These are phyloP conservation scores for Didymosphaeria variabile DNA, from an alignment of 2,329 filamentous ascomycete genomes.

Conservation along the genomic window DNA sequence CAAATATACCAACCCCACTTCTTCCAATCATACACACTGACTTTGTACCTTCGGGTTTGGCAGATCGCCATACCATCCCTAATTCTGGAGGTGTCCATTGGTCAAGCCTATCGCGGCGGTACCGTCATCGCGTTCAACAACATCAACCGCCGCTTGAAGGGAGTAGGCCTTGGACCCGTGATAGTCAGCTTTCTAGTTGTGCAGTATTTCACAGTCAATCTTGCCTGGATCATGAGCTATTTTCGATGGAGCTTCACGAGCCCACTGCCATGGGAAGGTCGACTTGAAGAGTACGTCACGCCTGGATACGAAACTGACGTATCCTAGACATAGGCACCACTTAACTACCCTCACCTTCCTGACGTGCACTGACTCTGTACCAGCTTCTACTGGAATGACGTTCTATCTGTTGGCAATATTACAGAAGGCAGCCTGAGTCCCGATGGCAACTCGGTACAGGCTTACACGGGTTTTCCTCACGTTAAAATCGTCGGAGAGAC, in stretches of 20 bases:
- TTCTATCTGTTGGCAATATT: constrained; percentile 59
- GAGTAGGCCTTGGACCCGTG: constrained; percentile 25
- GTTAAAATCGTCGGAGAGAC: constrained; percentile 60
- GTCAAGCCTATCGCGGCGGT: constrained; percentile 31
- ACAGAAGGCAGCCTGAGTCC: constrained; percentile 44
- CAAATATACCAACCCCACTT: no score
- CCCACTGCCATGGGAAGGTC: constrained; percentile 24
- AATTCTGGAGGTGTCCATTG: constrained; percentile 28
- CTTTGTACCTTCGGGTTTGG: no score
- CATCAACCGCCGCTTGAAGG: constrained; percentile 27
- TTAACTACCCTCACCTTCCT: no score
- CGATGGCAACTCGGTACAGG: constrained; percentile 51
- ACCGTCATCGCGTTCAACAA: constrained; percentile 30
- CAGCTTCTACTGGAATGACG: constrained; percentile 59
- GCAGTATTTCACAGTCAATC: constrained; percentile 25
- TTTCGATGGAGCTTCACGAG: constrained; percentile 25
- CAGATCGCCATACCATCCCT: constrained; percentile 25
- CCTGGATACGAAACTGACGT: no score
- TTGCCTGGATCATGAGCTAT: constrained; percentile 30
- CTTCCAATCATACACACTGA: no score
- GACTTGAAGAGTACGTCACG: constrained; percentile 45
- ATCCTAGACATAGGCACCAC: no score
- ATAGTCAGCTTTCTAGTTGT: constrained; percentile 22
- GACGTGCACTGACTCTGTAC: no score
- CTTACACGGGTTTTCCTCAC: constrained; percentile 60